Evolutionary conservation across 2,329 filamentous ascomycete species (phyloP), one percentile per base, ranked within the genome.

Genomic region (Trichoderma polysporum): DNA sequence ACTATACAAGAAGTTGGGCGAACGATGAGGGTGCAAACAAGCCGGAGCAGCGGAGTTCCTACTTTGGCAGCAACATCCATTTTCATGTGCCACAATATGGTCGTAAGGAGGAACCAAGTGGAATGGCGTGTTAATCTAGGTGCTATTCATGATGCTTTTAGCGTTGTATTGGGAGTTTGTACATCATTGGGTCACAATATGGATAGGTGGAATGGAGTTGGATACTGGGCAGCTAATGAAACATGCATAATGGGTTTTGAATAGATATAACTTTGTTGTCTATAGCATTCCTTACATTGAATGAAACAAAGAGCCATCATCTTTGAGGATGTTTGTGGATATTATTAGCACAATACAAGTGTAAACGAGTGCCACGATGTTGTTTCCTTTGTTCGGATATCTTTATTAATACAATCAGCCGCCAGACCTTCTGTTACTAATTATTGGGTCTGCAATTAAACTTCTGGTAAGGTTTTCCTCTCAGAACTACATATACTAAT

Each of bases 1-100:
- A 72, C 50, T 72, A 72, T 31, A 72, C 71, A 9, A 71, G 68
- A n/a, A 54, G 70, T 17, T 72, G 71, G 71, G 68, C 71, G 2
- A 70, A 70, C 1, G 50, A 67, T 17, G 29, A 54, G 29, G 65
- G 19, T 17, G 60, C 47, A 13, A 59, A 67, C 17, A 68, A 65
- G 31, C 66, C 67, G 1, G 69, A 68, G 39, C 68, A 61, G 27
- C 62, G 70, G 25, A 72, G 66, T 60, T 57, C 50, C 8, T 72
- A 66, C 29, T 72, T 72, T 39, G 69, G 66, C 8, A 69, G 71
- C 58, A 64, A 70, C 35, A 66, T 72, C 10, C 70, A 71, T 53
- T 69, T 70, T 17, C 67, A 66, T 50, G 29, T 56, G 39, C 61
- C 61, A 54, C 41, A 33, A 6, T 54, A 56, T 54, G 37, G 22